Conservation (phyloP, 768 basidiomycete genomes). For the Collybiopsis confluens region DNA sequence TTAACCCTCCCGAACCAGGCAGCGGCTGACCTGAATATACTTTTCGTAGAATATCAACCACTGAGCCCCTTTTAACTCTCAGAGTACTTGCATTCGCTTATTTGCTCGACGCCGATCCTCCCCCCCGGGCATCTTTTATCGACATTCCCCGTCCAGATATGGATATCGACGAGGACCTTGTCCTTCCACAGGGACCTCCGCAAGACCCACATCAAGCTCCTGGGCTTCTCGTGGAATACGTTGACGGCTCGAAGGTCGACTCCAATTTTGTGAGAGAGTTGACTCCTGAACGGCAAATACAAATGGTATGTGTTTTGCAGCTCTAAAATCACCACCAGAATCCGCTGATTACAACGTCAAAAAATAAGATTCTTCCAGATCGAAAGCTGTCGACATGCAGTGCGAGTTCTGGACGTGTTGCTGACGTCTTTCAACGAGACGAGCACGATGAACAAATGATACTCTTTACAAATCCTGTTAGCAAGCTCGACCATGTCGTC, state of each 20-base stretch:
- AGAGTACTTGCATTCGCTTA: conserved; percentile 13
- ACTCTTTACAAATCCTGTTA: background rate
- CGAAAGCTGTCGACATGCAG: background rate
- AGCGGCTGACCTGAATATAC: background rate
- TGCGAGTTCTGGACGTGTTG: background rate
- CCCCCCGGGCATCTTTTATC: background rate
- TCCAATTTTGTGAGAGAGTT: no score
- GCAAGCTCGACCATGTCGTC: no score
- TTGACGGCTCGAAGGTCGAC: background rate
- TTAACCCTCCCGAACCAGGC: background rate
- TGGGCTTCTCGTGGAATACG: background rate
- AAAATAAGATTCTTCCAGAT: background rate
- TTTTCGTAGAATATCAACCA: conserved; percentile 11
- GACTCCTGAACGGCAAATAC: no score
- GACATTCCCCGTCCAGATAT: background rate
- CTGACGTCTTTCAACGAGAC: background rate
- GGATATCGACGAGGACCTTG: background rate
- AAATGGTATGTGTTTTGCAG: no score
- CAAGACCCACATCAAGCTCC: background rate
- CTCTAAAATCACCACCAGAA: no score
- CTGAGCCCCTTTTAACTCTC: conserved; percentile 12
- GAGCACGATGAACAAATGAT: background rate
- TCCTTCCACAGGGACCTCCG: background rate
- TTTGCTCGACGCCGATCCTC: conserved; percentile 3
- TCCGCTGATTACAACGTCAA: no score